These are phyloP conservation scores for Phoma sp. DNA, from an alignment of 2,329 filamentous ascomycete genomes.

Conservation along the genomic window DNA sequence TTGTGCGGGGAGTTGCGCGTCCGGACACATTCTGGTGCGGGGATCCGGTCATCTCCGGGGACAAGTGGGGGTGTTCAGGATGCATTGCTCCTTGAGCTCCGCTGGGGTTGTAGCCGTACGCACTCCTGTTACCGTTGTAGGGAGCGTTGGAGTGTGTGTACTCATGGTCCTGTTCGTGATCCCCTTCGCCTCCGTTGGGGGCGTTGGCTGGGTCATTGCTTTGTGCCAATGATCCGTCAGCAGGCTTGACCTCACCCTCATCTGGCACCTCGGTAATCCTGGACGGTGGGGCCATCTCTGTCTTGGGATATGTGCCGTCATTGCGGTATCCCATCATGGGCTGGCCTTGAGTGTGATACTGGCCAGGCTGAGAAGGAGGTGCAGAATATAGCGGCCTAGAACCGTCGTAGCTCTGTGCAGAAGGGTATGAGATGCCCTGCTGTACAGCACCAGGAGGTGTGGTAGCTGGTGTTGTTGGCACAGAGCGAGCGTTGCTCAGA, in stretches of 20 bases:
- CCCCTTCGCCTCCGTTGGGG: slow-evolving; percentile 70
- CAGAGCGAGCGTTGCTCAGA: slow-evolving; percentile 79
- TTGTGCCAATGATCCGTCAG: slow-evolving; percentile 65
- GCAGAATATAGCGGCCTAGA: slow-evolving; percentile 81
- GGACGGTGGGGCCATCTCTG: slow-evolving; percentile 85
- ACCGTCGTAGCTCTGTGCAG: slow-evolving; percentile 75
- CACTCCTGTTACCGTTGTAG: slow-evolving; percentile 75
- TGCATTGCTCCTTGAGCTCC: slow-evolving; percentile 71
- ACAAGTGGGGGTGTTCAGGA: slow-evolving; percentile 77
- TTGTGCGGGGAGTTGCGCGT: slow-evolving; percentile 83
- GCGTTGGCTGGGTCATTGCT: slow-evolving; percentile 59
- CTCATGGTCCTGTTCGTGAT: slow-evolving; percentile 79
- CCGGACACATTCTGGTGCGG: slow-evolving; percentile 84
- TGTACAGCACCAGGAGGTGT: slow-evolving; percentile 85
- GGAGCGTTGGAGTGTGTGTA: slow-evolving; percentile 81
- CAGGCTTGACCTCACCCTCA: slow-evolving; percentile 68
- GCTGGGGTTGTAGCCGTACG: slow-evolving; percentile 78
- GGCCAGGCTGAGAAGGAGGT: slow-evolving; percentile 69
- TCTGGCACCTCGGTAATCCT: slow-evolving; percentile 67
- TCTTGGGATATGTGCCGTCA: slow-evolving; percentile 71
- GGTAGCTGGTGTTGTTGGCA: slow-evolving; percentile 89
- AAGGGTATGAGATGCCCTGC: slow-evolving; percentile 80
- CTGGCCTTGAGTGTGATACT: slow-evolving; percentile 71
- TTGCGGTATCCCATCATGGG: slow-evolving; percentile 69
- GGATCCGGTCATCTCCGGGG: slow-evolving; percentile 83